These are phyloP conservation scores for Lolium multiflorum DNA, from an alignment of 176 grass and related monocot genomes.

Conservation along the genomic window DNA sequence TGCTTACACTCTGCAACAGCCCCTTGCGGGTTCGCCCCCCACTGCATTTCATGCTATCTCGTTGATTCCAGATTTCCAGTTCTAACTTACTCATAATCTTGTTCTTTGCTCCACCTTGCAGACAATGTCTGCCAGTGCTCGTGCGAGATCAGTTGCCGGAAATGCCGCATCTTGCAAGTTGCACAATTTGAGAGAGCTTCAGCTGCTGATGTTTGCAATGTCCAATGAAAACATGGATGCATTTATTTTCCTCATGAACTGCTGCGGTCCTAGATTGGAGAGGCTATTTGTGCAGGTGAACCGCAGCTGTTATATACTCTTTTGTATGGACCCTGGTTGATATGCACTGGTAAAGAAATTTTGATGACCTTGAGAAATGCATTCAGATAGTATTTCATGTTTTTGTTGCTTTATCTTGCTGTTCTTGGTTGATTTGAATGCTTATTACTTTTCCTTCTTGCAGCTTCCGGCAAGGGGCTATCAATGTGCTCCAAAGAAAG, in stretches of 20 bases:
- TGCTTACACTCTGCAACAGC: conserved; percentile 56
- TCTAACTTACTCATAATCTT: not conserved
- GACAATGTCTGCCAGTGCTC: not conserved
- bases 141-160: not conserved
- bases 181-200: conserved; percentile 59
- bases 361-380: not conserved
- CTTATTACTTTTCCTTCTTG: not conserved
- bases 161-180: conserved; percentile 45
- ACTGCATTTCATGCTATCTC: not conserved
- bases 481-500: not conserved
- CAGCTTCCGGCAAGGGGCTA: not conserved
- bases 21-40: conserved; percentile 46
- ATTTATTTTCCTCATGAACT: conserved; percentile 54
- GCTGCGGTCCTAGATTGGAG: conserved; percentile 45
- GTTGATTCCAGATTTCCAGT: not conserved
- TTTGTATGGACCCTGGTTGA: not conserved
- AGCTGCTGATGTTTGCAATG: conserved; percentile 43
- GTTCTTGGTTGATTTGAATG: not conserved
- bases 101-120: conserved; percentile 14
- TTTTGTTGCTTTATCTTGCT: not conserved
- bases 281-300: conserved; percentile 34
- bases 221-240: conserved; percentile 36
- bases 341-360: not conserved
- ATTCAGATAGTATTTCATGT: not conserved
- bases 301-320: not conserved